phyloP scores from a whole-genome alignment of 805 yeast species.

The Tetrapisispora pingtungensis region DNA sequence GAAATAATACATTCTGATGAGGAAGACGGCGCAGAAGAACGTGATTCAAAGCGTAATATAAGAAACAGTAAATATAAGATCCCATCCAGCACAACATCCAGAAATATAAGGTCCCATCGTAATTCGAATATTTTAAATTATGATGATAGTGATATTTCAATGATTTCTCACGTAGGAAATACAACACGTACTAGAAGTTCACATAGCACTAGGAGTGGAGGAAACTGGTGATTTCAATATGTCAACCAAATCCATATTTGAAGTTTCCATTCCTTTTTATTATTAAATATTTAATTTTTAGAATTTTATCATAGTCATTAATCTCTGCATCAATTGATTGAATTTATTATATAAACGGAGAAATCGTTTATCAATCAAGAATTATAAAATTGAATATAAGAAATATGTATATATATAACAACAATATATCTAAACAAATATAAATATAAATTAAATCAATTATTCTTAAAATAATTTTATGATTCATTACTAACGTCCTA shows the following conservation, averaged over 20 bases:
- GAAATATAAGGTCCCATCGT: constrained; percentile 19
- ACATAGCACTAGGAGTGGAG: constrained; percentile 28
- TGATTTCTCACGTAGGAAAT: constrained; percentile 28
- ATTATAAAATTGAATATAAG: not conserved
- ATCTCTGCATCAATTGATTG: not conserved
- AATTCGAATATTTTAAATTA: constrained; percentile 14
- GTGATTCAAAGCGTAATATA: not conserved
- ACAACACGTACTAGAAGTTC: constrained; percentile 7
- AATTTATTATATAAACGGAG: not conserved
- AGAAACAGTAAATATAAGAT: constrained; percentile 14
- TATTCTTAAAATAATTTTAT: too few relatives aligned
- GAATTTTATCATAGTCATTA: not conserved
- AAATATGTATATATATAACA: not conserved
- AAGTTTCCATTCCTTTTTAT: not conserved
- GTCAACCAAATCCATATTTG: not conserved
- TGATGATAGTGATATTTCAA: constrained; percentile 29
- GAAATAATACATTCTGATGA: constrained; percentile 21
- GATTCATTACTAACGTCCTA: too few relatives aligned
- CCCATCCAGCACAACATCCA: constrained; percentile 22
- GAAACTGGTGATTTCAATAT: constrained; percentile 14
- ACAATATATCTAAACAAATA: not conserved
- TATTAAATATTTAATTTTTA: not conserved
- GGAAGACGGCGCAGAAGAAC: constrained; percentile 4
- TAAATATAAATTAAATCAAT: too few relatives aligned
- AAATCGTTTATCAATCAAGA: not conserved